These are phyloP conservation scores for Chaetomium cochliodes DNA, from an alignment of 495 filamentous ascomycete genomes.

Conservation along the genomic window DNA sequence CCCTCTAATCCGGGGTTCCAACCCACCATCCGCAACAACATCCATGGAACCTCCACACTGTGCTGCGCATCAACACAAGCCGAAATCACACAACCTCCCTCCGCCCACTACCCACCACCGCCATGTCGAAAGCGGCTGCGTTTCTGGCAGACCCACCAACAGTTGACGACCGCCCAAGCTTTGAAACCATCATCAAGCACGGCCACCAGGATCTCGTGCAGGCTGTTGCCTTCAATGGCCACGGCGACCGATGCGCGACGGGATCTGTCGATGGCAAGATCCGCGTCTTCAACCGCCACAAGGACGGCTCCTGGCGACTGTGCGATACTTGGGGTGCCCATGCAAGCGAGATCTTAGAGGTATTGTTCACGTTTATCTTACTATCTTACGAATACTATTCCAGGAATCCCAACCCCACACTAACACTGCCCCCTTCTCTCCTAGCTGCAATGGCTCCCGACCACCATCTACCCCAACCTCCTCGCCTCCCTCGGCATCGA, in stretches of 20 bases:
- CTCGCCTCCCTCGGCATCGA: conserved; percentile 74
- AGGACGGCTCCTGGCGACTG: conserved; percentile 72
- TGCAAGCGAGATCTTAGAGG: conserved; percentile 86
- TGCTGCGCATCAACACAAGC: background rate
- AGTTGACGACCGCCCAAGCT: conserved; percentile 66
- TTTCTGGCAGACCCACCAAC: conserved; percentile 72
- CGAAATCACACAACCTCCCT: background rate
- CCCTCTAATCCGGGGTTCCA: background rate
- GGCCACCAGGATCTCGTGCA: conserved; percentile 69
- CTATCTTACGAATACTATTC: too few relatives aligned
- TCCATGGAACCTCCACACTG: background rate
- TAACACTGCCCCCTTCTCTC: background rate
- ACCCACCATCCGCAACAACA: background rate
- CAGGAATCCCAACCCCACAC: background rate
- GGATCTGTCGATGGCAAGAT: conserved; percentile 91
- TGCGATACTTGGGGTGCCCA: conserved; percentile 90
- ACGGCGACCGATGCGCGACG: conserved; percentile 86
- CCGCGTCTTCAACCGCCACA: conserved; percentile 81
- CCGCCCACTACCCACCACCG: background rate
- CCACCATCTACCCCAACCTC: conserved; percentile 57
- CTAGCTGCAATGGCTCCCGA: conserved; percentile 74
- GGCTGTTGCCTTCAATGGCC: conserved; percentile 68
- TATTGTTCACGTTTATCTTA: conserved; percentile 40
- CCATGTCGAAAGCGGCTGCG: conserved; percentile 29
- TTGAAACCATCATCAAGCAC: conserved; percentile 52